Base-by-base conservation (phyloP, 768 basidiomycete species). In the Boletus reticulatus region DNA sequence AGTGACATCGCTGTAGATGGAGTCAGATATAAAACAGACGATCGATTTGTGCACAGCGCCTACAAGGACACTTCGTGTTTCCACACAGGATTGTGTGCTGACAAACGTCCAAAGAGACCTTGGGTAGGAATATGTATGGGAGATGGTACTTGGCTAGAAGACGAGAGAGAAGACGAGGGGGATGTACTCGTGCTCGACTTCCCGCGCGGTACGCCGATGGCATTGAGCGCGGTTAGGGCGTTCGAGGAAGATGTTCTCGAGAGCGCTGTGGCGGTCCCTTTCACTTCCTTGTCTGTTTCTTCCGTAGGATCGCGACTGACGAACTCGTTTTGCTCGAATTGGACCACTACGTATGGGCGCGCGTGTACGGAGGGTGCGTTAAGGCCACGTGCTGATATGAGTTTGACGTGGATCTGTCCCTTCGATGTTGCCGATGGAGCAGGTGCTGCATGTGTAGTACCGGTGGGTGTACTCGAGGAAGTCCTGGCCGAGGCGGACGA, bases 291-390 rank as follows among this genome's bases (percentile, higher is more conserved):
- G 76, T 90, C 91, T 17, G 80, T 76, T 71, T 92, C 91, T 61
- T 85, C 83, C 24, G 88, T 90, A 27, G 94, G 92, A 71, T 96
- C 92, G 43, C 97, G 78, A 63, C 87, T 87, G 71, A 99, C 87
- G 68, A 98, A 99, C 74, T 99, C 97, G 80, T 94, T 98, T 74
- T 98, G 91, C 77, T 99, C 97, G 73, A 98, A 99, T 73, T 94
- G 90, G 62, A 95, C 94, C 70, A 98, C 95, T 64, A 94, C 91
- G 71, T 99, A 98, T 17, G 94, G 92, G 0, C 85, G 79, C 4
- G 89, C 84, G 58, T 78, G 70, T 42, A 80, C 64, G 14, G 85
- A 80, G 43, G 80, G 79, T 50, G 94, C 87, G 60, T 85, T 85
- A 69, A 99, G 87, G 11, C 81, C 83, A 46, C 92, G 84, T 13